These are phyloP conservation scores for Pseudogymnoascus sp. DNA, from an alignment of 2,329 filamentous ascomycete genomes.

Conservation along the genomic window DNA sequence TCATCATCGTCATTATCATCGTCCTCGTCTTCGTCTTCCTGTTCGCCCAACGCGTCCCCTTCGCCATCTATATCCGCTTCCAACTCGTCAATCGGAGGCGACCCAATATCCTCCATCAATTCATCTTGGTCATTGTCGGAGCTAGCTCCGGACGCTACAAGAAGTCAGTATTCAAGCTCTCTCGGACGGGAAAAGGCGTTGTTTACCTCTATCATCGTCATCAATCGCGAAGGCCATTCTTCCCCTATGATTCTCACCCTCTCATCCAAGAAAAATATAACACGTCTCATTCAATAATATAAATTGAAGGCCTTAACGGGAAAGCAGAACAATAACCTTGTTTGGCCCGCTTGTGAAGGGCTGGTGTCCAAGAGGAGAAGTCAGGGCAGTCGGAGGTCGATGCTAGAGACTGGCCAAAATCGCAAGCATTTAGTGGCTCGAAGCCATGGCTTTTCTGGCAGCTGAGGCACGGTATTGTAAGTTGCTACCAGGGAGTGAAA, in stretches of 20 bases:
- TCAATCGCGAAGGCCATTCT: constrained; percentile 24
- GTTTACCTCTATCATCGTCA: constrained; percentile 28
- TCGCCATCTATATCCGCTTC: constrained; percentile 28
- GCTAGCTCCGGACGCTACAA: constrained; percentile 34
- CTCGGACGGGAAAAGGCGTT: neutral
- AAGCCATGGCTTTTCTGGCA: neutral
- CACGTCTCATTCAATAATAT: neutral
- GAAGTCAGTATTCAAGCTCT: constrained; percentile 12
- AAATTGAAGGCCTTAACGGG: neutral
- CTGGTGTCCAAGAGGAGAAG: neutral
- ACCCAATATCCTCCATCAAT: constrained; percentile 43
- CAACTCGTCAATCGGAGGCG: constrained; percentile 28
- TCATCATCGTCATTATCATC: constrained; percentile 40
- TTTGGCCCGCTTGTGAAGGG: neutral
- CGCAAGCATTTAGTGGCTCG: neutral
- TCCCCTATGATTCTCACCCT: neutral
- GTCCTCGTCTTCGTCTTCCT: constrained; percentile 28
- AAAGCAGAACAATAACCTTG: neutral
- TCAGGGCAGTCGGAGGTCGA: neutral
- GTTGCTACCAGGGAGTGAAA: neutral
- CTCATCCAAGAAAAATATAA: neutral
- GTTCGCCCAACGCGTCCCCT: constrained; percentile 28
- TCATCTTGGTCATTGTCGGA: constrained; percentile 48
- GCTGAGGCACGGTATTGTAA: neutral
- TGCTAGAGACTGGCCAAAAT: neutral